These are phyloP conservation scores for Cystobasidium onofrii DNA, from an alignment of 768 basidiomycete genomes.

Conservation along the genomic window DNA sequence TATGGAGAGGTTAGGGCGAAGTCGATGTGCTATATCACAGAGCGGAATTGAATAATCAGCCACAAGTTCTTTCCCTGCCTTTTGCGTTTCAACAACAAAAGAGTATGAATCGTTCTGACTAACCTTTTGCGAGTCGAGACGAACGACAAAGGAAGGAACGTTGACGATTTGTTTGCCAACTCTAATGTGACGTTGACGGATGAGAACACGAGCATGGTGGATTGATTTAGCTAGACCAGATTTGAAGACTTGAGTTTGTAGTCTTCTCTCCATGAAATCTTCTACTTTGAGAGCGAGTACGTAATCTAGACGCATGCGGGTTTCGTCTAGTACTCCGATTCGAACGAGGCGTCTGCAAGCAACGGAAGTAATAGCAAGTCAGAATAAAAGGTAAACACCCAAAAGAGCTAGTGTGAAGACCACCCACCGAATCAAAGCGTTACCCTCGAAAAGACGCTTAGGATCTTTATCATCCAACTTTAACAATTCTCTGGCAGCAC, in stretches of 20 bases:
- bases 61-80: too few relatives aligned
- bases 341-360: constrained; percentile 68
- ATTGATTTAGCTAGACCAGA: constrained; percentile 93
- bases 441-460: constrained; percentile 95
- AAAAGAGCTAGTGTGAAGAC: too few relatives aligned
- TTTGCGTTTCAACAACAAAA: too few relatives aligned
- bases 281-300: constrained; percentile 98
- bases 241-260: constrained; percentile 99
- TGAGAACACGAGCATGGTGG: constrained; percentile 96
- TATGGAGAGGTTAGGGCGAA: constrained; percentile 94
- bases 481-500: constrained; percentile 99
- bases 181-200: constrained; percentile 96
- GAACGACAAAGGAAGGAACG: constrained; percentile 96
- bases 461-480: constrained; percentile 99
- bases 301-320: constrained; percentile 99
- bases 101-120: too few relatives aligned
- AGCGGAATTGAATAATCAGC: not conserved
- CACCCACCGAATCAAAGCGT: constrained; percentile 69
- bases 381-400: not conserved
- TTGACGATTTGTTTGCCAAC: constrained; percentile 99
- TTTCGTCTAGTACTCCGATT: constrained; percentile 98
- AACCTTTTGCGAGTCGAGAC: constrained; percentile 93
- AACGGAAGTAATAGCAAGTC: not conserved
- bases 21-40: constrained; percentile 68
- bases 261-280: constrained; percentile 97